A percentile compares a stretch with the other conserved stretches of the same genome.
Evolutionary conservation across 768 basidiomycete species (phyloP).

Genomic region (Lactarius pseudohatsudake): DNA sequence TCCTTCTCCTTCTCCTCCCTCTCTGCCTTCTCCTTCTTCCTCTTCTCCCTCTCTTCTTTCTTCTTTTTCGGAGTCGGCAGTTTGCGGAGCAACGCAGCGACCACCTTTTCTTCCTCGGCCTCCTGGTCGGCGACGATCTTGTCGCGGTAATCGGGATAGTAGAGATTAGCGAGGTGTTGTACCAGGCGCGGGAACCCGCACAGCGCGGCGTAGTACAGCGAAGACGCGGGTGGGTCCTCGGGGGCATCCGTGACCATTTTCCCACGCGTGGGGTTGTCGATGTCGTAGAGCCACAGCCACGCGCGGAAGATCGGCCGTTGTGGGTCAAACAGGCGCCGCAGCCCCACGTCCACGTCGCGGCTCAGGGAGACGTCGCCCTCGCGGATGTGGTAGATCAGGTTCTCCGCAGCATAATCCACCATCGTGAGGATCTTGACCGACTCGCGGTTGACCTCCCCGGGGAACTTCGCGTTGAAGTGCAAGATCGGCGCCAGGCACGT

Average conservation of each 20-base stretch:
- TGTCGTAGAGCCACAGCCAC: conserved; percentile 22
- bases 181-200: conserved; percentile 17
- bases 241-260: conserved; percentile 11
- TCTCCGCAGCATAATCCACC: conserved; percentile 13
- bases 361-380: not conserved
- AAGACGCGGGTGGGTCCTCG: not conserved
- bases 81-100: not conserved
- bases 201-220: conserved; percentile 20
- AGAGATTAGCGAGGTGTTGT: conserved; percentile 7
- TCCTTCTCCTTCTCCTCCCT: not conserved
- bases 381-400: conserved; percentile 16
- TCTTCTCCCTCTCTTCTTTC: not conserved
- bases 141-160: not conserved
- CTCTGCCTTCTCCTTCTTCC: not conserved
- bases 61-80: not conserved
- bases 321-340: conserved; percentile 19
- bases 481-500: conserved; percentile 20
- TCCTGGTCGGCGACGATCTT: not conserved
- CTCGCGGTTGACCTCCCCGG: conserved; percentile 8
- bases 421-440: conserved; percentile 22
- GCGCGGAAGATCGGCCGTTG: conserved; percentile 8
- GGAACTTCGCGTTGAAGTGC: conserved; percentile 17
- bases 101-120: not conserved
- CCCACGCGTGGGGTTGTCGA: conserved; percentile 15
- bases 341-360: conserved; percentile 11